Evolutionary conservation across 257 asterid species (phyloP), one percentile per base, ranked within the genome.

Genomic region (Nicotiana tomentosiformis): DNA sequence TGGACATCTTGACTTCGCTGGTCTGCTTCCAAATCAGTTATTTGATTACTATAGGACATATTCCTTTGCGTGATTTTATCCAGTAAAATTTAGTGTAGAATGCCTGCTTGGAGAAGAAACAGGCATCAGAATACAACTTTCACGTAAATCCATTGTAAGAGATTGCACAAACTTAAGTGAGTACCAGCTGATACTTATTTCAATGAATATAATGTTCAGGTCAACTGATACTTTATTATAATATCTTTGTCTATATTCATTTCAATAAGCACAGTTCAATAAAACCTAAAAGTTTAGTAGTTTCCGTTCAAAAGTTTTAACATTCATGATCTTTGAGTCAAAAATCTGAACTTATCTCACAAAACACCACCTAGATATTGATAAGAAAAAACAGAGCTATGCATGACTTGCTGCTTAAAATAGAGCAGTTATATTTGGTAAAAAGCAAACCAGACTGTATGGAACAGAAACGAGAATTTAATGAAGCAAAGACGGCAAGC

Each of bases 21-120:
- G 80, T 93, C 93, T 4, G 88, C 65, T 87, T 90, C 97, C 85
- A 86, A 53, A 78, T 93, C 93, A 76, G 77, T 85, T 90, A 88
- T 88, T 81, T 88, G 90, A 87, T 88, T 85, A 1, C 66, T 84
- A 85, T 91, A 87, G 69, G 87, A 93, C 84, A 89, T 90, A 81
- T 88, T 92, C 82, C 93, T 88, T 74, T 94, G 96, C 80, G 93
- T 97, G 95, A 96, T 94, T 80, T 80, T 87, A 89, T 80, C 32
- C 46, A 67, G 53, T 77, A 64, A 46, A 43, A 51, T 77, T 66
- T 23, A 57, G 87, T 58, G 66, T 64, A 67, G 87, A 83, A 86
- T 87, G 86, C 92, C 94, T 91, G 85, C 85, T 62, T 81, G 85
- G 83, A 86, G 77, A 72, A 65, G 30, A 81, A 76, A 49, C 64